Conservation (phyloP, 495 filamentous ascomycete species). For the Cenococcum geophilum region DNA sequence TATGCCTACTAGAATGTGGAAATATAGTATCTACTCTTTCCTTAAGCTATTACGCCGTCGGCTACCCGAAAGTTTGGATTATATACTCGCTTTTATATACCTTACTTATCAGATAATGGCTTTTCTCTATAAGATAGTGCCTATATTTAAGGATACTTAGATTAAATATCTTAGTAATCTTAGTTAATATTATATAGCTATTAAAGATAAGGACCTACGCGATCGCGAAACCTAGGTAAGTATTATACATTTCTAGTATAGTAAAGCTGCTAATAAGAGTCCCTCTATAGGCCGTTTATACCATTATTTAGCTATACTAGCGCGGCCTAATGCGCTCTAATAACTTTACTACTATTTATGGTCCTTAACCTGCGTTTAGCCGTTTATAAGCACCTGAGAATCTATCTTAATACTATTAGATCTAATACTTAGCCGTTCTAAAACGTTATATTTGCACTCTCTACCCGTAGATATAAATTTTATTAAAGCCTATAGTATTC, state of each 20-base stretch:
- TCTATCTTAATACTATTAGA: slow-evolving; percentile 67
- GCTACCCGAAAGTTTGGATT: slow-evolving; percentile 63
- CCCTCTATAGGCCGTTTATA: slow-evolving; percentile 72
- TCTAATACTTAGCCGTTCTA: slow-evolving; percentile 49
- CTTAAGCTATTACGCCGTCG: slow-evolving; percentile 65
- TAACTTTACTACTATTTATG: slow-evolving; percentile 66
- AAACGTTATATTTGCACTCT: slow-evolving; percentile 36
- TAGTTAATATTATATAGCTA: slow-evolving; percentile 67
- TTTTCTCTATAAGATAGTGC: slow-evolving; percentile 67
- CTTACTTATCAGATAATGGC: slow-evolving; percentile 78
- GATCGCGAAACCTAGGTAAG: slow-evolving; percentile 74
- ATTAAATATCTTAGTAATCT: slow-evolving; percentile 84
- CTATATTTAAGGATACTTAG: slow-evolving; percentile 76
- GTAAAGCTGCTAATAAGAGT: slow-evolving; percentile 63
- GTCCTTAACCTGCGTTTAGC: slow-evolving; percentile 36
- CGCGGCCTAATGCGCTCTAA: slow-evolving; percentile 63
- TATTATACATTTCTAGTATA: slow-evolving; percentile 76
- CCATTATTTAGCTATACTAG: slow-evolving; percentile 78
- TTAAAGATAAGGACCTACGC: slow-evolving; percentile 63
- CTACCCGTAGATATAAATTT: slow-evolving; percentile 47
- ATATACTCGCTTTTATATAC: slow-evolving; percentile 78
- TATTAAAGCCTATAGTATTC: slow-evolving; percentile 57
- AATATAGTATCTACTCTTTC: slow-evolving; percentile 73
- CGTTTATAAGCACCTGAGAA: slow-evolving; percentile 50
- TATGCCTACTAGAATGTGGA: slow-evolving; percentile 83